These are phyloP conservation scores for Oryza officinalis DNA, from an alignment of 176 grass and related monocot genomes.

Conservation along the genomic window DNA sequence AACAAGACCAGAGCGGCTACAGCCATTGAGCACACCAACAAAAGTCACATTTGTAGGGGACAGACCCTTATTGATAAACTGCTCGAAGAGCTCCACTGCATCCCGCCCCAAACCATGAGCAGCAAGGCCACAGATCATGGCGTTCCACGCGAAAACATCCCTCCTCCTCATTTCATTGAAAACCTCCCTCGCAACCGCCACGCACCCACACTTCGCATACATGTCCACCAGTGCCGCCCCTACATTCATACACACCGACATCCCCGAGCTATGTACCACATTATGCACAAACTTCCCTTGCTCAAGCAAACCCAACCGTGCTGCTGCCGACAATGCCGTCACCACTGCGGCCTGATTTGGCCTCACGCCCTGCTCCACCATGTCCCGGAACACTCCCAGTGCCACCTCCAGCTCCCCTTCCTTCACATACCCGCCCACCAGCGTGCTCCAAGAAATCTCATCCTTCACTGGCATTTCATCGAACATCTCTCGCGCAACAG, in stretches of 20 bases:
- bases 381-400: constrained; percentile 41
- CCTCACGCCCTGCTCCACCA: constrained; percentile 35
- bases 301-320: constrained; percentile 63
- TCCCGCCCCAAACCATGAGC: constrained; percentile 55
- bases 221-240: constrained; percentile 61
- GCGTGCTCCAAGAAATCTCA: constrained; percentile 64
- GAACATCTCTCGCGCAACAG: constrained; percentile 39
- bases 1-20: constrained; percentile 65
- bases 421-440: constrained; percentile 64
- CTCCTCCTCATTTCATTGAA: constrained; percentile 48
- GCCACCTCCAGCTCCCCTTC: constrained; percentile 57
- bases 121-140: constrained; percentile 73
- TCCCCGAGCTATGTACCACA: constrained; percentile 20
- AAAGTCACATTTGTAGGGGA: constrained; percentile 63
- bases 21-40: constrained; percentile 71
- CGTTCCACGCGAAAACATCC: constrained; percentile 69
- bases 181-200: constrained; percentile 44
- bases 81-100: constrained; percentile 52
- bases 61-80: constrained; percentile 47
- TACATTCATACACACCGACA: constrained; percentile 33
- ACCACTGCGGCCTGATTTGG: constrained; percentile 56
- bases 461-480: constrained; percentile 56
- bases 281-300: constrained; percentile 55
- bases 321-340: constrained; percentile 45
- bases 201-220: constrained; percentile 68